Percentiles rank a stretch among this genome's conserved stretches.
These are phyloP conservation scores for Aspergillus sp. DNA, from an alignment of 2,329 filamentous ascomycete species.

Conservation along the genomic window DNA sequence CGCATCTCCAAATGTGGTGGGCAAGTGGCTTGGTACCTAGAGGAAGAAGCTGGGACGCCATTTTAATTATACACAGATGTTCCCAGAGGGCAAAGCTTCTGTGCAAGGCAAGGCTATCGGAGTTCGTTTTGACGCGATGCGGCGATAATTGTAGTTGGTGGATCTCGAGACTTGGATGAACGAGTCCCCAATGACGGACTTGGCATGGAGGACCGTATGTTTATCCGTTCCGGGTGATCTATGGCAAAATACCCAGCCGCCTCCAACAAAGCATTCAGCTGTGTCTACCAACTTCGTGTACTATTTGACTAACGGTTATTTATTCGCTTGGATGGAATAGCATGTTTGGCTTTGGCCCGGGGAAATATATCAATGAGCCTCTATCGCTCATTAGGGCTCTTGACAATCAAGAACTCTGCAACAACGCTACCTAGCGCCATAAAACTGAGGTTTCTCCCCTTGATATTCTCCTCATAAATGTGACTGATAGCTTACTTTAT, in stretches of 20 bases:
- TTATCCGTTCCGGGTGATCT: conserved; percentile 21
- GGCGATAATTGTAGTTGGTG: conserved; percentile 19
- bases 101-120: not conserved
- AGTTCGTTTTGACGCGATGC: conserved; percentile 16
- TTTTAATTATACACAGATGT: conserved; percentile 31
- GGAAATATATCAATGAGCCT: not conserved
- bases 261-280: not conserved
- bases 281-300: not conserved
- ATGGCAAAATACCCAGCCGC: conserved; percentile 2
- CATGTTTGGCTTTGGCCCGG: not conserved
- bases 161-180: conserved; percentile 16
- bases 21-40: conserved; percentile 54
- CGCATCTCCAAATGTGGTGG: conserved; percentile 4
- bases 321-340: not conserved
- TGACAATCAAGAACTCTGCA: not conserved
- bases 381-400: not conserved
- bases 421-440: not conserved
- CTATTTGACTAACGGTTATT: not conserved
- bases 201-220: conserved; percentile 17
- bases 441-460: not conserved
- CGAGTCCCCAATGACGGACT: conserved; percentile 19
- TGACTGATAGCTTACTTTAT: not conserved
- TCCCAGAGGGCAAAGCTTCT: not conserved
- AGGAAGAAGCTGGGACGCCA: conserved; percentile 74
- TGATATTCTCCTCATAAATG: not conserved